Conservation (phyloP, 371 early-diverging fungal species). For the Choanephora cucurbitarum region DNA sequence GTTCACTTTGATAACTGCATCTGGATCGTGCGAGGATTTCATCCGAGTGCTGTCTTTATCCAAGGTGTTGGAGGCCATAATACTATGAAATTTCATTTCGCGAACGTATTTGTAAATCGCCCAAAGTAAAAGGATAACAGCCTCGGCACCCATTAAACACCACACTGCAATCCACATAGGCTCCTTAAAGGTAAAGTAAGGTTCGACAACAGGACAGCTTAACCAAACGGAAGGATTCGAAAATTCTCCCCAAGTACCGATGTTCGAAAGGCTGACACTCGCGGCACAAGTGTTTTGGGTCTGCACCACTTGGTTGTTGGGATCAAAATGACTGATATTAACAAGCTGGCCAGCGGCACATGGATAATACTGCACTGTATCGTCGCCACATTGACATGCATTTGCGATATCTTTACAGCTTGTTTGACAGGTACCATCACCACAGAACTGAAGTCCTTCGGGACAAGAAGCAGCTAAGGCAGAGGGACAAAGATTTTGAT, state of each 20-base stretch:
- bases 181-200: conserved; percentile 54
- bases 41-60: too few relatives aligned
- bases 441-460: conserved; percentile 48
- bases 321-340: conserved; percentile 53
- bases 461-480: conserved; percentile 47
- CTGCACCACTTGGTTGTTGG: conserved; percentile 48
- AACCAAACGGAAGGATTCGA: conserved; percentile 44
- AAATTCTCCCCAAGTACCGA: conserved; percentile 40
- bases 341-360: conserved; percentile 49
- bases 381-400: conserved; percentile 43
- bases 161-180: conserved; percentile 63
- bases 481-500: conserved; percentile 41
- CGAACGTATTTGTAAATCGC: conserved; percentile 32
- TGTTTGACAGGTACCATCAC: conserved; percentile 57
- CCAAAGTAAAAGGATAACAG: conserved; percentile 50
- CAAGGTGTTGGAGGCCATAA: not conserved
- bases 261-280: conserved; percentile 18
- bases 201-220: conserved; percentile 51
- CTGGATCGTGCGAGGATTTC: too few relatives aligned
- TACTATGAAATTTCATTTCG: conserved; percentile 20
- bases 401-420: conserved; percentile 48
- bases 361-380: conserved; percentile 34
- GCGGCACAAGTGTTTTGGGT: conserved; percentile 48
- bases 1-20: not conserved
- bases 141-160: conserved; percentile 40